phyloP scores from a whole-genome alignment of 2,329 filamentous ascomycete species.

The Purpureocillium lavendulum region DNA sequence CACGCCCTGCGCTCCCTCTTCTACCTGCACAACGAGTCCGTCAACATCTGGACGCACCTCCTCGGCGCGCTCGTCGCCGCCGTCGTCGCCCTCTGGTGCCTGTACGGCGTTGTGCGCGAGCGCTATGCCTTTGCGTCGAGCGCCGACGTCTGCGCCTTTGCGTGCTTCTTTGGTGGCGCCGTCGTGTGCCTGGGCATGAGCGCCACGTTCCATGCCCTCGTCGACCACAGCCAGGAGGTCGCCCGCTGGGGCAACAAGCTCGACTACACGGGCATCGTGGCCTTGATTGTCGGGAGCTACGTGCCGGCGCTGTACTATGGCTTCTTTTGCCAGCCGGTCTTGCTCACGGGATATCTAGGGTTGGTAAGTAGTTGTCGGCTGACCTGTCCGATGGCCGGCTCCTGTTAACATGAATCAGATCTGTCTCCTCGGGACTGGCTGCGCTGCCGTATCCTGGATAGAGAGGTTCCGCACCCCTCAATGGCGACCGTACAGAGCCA shows the following conservation, averaged over 20 bases:
- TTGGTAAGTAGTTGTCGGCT: slow-evolving; percentile 46
- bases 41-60: slow-evolving; percentile 57
- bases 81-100: slow-evolving; percentile 28
- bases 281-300: slow-evolving; percentile 84
- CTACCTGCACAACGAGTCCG: slow-evolving; percentile 52
- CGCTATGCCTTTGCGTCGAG: too few relatives aligned
- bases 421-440: slow-evolving; percentile 65
- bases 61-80: slow-evolving; percentile 56
- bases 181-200: slow-evolving; percentile 70
- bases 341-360: slow-evolving; percentile 65
- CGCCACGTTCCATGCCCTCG: slow-evolving; percentile 75
- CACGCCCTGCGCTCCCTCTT: slow-evolving; percentile 38
- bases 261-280: slow-evolving; percentile 90
- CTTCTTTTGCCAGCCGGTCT: slow-evolving; percentile 59
- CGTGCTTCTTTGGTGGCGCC: slow-evolving; percentile 72
- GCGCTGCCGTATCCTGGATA: slow-evolving; percentile 66
- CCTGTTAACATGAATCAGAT: slow-evolving; percentile 47
- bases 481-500: slow-evolving; percentile 77
- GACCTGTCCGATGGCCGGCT: too few relatives aligned
- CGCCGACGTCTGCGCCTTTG: slow-evolving; percentile 63
- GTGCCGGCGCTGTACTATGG: slow-evolving; percentile 84
- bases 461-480: slow-evolving; percentile 76
- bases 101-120: too few relatives aligned
- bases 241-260: slow-evolving; percentile 83
- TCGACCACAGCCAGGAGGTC: slow-evolving; percentile 73